These are phyloP conservation scores for Spirogloea muscicola DNA, from an alignment of 139 green algal species.

Conservation along the genomic window DNA sequence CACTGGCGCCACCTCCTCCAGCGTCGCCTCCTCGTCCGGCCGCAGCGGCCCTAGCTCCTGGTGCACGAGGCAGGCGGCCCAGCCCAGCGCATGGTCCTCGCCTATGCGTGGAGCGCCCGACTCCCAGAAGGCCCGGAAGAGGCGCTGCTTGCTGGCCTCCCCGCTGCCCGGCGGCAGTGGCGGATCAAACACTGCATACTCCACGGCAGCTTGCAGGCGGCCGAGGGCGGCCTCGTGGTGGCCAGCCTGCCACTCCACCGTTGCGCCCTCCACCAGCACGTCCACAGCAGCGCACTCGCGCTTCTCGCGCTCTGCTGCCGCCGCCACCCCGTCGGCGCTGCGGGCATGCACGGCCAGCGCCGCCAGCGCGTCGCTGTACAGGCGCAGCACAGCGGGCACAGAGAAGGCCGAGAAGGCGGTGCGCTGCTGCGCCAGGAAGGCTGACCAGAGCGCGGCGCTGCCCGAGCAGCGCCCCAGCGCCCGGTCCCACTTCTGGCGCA, in stretches of 20 bases:
- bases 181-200: constrained; percentile 68
- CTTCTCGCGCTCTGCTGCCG: no score
- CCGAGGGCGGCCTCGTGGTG: constrained; percentile 46
- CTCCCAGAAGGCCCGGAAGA: constrained; percentile 72
- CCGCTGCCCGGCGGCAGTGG: constrained; percentile 10
- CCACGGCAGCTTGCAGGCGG: constrained; percentile 57
- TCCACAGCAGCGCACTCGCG: constrained; percentile 27
- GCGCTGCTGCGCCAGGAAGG: constrained; percentile 55
- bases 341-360: constrained; percentile 17
- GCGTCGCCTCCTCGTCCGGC: no score
- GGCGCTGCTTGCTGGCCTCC: constrained; percentile 51
- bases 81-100: constrained; percentile 56
- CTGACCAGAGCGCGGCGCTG: constrained; percentile 60
- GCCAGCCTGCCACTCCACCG: constrained; percentile 31
- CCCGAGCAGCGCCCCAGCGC: constrained; percentile 49
- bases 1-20: no score
- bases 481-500: constrained; percentile 28
- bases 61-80: constrained; percentile 53
- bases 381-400: constrained; percentile 10
- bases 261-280: constrained; percentile 26
- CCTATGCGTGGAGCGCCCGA: constrained; percentile 57
- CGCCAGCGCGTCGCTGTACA: constrained; percentile 40
- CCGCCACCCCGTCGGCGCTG: no score
- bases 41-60: no score
- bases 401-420: constrained; percentile 54